A percentile compares a stretch with the other conserved stretches of the same genome.
Conservation (phyloP, 2,329 filamentous ascomycete species). For the Ophiocordyceps camponoti-floridani region DNA sequence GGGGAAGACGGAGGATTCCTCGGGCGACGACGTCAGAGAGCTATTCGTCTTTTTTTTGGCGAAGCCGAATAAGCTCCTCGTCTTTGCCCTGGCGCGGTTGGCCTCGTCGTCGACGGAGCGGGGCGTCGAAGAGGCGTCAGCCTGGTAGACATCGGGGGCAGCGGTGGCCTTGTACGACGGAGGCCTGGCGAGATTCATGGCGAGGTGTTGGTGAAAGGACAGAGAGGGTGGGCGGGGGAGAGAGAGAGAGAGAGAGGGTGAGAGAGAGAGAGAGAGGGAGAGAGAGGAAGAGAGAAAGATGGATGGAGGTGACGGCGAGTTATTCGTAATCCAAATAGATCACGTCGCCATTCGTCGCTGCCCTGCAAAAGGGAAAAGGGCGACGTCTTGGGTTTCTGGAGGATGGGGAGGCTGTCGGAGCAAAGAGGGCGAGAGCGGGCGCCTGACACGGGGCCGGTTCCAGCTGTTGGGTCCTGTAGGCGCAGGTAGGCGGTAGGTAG, state of each 20-base stretch:
- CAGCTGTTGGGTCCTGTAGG: background rate
- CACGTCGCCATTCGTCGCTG: conserved; percentile 2
- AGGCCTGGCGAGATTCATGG: conserved; percentile 14
- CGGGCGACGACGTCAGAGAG: conserved; percentile 18
- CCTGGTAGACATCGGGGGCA: conserved; percentile 8
- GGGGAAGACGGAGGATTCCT: conserved; percentile 25
- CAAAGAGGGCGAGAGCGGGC: background rate
- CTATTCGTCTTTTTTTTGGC: conserved; percentile 38
- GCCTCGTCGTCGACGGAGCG: conserved; percentile 11
- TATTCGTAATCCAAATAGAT: background rate
- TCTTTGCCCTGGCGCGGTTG: conserved; percentile 25
- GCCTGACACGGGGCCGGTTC: background rate
- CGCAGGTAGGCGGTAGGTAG: no score
- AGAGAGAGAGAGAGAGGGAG: background rate
- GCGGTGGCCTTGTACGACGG: conserved; percentile 9
- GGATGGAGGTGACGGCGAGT: background rate
- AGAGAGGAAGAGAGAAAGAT: background rate
- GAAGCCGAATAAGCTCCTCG: conserved; percentile 40
- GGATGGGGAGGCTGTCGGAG: background rate
- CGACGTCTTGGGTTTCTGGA: background rate
- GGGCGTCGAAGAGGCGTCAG: conserved; percentile 11
- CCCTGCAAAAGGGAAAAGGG: conserved; percentile 1
- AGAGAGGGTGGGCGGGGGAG: background rate
- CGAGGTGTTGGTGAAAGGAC: background rate
- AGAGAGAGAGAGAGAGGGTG: background rate